Conservation (phyloP, 495 filamentous ascomycete species). For the Aspergillus avenaceus region DNA sequence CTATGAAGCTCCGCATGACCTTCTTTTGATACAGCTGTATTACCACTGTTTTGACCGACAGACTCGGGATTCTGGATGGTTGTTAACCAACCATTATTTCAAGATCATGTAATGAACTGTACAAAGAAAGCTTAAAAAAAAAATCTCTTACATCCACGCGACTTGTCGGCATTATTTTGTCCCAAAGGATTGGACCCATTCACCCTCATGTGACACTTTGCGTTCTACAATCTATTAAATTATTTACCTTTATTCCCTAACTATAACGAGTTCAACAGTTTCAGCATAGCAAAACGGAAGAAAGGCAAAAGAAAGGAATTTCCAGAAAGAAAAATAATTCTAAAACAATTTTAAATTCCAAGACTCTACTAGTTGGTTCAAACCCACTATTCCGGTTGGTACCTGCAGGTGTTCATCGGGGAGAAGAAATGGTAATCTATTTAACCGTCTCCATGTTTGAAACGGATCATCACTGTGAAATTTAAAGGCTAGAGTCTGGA, state of each 20-base stretch:
- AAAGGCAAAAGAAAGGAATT: too few relatives aligned
- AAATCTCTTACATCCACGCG: background rate
- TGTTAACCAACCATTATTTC: too few relatives aligned
- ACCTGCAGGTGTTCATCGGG: background rate
- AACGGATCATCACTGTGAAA: background rate
- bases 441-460: background rate
- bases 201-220: background rate
- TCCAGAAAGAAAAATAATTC: too few relatives aligned
- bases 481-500: background rate
- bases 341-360: background rate
- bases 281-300: too few relatives aligned
- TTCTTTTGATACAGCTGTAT: background rate
- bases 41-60: background rate
- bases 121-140: conserved; percentile 1
- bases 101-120: background rate
- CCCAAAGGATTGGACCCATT: background rate
- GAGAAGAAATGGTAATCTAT: background rate
- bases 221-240: background rate
- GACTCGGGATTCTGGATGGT: too few relatives aligned
- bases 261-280: background rate
- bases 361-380: background rate
- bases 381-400: background rate
- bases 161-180: background rate
- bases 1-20: background rate
- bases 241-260: too few relatives aligned